Evolutionary conservation across 257 asterid species (phyloP), one percentile per base, ranked within the genome.

Genomic region (Knoxia roxburghii): DNA sequence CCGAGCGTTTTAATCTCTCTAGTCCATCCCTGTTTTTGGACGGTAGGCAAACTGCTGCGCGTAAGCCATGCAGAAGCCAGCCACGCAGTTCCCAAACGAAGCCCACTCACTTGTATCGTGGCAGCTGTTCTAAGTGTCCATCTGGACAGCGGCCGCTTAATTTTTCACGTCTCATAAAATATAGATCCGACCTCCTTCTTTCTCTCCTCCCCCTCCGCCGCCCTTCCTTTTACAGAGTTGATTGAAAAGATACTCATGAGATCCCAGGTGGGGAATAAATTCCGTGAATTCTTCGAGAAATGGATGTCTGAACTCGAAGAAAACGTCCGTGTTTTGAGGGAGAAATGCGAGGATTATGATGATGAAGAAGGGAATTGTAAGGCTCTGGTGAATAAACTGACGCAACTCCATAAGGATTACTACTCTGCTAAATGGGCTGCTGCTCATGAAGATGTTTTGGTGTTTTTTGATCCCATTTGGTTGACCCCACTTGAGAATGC

Each of bases 301-400:
- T 89, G 96, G 96, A 82, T 85, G 83, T 4, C 10, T 23, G 79
- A 85, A 29, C 86, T 83, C 0, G 90, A 89, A 61, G 84, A 87
- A 4, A 76, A 70, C 7, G 75, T 75, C 0, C 75, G 60, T 10
- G 72, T 69, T 3, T 81, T 78, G 0, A 55, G 56, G 20, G 72
- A 61, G 30, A 24, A 61, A 55, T 32, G 12, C 32, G 46, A 63
- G 0, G 39, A 61, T 10, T 62, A 46, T 46, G 13, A 2, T 15
- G n/a, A 72, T 0, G 78, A 64, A 2, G 76, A 64, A 2, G 46
- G 43, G 6, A 67, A 27, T n/a, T 63, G 57, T 5, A 62, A 67
- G 7, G 51, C 78, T 24, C 14, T 82, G 7, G 76, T 82, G 21
- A 63, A 73, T 10, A 84, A 72, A 56, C 58, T 89, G 54, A 85